A percentile compares a stretch with the other conserved stretches of the same genome.
These are phyloP conservation scores for Plasmodium reichenowi DNA, from an alignment of 169 alveolate genomes.

Conservation along the genomic window DNA sequence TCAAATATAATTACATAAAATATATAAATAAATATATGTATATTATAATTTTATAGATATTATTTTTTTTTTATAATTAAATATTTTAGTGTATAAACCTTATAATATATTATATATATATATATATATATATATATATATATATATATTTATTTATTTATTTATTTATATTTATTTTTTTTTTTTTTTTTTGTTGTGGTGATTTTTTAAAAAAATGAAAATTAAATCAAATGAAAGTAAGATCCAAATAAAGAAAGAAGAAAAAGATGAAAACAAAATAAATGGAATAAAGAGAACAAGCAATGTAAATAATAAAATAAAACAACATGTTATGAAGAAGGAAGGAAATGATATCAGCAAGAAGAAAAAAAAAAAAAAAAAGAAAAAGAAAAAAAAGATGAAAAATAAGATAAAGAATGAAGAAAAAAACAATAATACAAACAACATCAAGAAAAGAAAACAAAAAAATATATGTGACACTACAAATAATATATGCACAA, in stretches of 20 bases:
- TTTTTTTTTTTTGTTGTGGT: neutral
- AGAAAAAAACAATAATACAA: neutral
- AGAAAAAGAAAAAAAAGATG: neutral
- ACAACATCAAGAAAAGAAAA: neutral
- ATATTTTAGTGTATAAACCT: too few species aligned
- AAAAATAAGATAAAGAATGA: neutral
- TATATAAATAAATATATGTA: neutral
- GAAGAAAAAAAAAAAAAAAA: constrained; percentile 1
- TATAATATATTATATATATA: too few species aligned
- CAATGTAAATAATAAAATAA: too few species aligned
- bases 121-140: neutral
- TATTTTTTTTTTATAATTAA: neutral
- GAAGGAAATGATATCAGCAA: neutral
- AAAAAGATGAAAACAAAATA: neutral
- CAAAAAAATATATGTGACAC: neutral
- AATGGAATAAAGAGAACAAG: neutral
- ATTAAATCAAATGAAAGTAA: neutral
- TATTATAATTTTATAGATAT: neutral
- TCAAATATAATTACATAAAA: too few species aligned
- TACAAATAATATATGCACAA: neutral
- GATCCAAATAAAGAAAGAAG: neutral
- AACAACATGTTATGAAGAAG: neutral
- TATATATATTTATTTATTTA: too few species aligned
- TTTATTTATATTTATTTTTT: neutral
- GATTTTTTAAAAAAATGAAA: neutral